These are phyloP conservation scores for Chalciporus sp. DNA, from an alignment of 1,284 basidiomycete genomes.

Conservation along the genomic window DNA sequence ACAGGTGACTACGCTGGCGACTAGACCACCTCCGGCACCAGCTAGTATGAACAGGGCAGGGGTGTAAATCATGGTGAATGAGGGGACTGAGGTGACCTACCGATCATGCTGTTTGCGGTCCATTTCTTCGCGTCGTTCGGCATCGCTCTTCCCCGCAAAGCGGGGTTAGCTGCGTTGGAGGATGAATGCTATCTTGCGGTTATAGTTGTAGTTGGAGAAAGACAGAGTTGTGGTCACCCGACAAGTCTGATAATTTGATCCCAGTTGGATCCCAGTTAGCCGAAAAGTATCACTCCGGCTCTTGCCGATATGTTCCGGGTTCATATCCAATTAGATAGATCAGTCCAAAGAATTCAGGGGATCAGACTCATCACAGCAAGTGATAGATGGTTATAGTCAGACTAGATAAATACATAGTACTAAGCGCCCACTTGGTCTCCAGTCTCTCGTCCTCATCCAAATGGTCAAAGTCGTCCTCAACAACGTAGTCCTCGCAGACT, in stretches of 20 bases:
- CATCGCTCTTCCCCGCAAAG: slow-evolving; percentile 67
- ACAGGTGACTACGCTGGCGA: slow-evolving; percentile 93
- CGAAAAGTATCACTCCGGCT: slow-evolving; percentile 17
- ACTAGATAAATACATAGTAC: neutral
- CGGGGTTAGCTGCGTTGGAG: slow-evolving; percentile 44
- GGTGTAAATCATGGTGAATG: neutral
- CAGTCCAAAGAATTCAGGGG: too few species aligned
- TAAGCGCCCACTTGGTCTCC: neutral
- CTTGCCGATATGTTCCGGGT: slow-evolving; percentile 18
- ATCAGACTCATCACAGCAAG: too few species aligned
- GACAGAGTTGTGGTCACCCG: neutral
- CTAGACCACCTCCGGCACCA: slow-evolving; percentile 85
- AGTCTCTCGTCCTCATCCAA: neutral
- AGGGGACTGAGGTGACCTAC: slow-evolving; percentile 35
- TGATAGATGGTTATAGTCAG: too few species aligned
- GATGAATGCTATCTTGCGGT: slow-evolving; percentile 8
- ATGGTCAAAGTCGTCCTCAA: slow-evolving; percentile 56
- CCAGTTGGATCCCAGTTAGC: neutral
- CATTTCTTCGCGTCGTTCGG: slow-evolving; percentile 56
- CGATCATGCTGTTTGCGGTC: slow-evolving; percentile 78
- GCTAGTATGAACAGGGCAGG: slow-evolving; percentile 45
- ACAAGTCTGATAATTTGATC: neutral
- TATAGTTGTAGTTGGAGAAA: neutral
- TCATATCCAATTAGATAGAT: too few species aligned
- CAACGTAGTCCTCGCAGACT: slow-evolving; percentile 57